These are phyloP conservation scores for Lentinula novae-zelandiae DNA, from an alignment of 1,284 basidiomycete genomes.

Conservation along the genomic window DNA sequence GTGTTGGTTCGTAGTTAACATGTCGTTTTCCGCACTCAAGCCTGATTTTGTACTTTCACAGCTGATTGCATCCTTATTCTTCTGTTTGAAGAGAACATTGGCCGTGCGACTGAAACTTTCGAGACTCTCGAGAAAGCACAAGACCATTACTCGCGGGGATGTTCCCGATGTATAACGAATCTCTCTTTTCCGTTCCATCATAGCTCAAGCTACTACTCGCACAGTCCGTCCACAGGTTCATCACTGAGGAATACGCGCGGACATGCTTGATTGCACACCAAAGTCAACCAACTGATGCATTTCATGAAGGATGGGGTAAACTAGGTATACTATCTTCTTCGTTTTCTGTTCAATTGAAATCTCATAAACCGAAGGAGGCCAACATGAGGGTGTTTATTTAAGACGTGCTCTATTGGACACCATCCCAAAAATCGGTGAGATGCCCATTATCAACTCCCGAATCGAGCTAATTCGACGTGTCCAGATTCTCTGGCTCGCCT, in stretches of 20 bases:
- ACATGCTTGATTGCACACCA: slow-evolving; percentile 75
- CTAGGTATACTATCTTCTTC: slow-evolving; percentile 51
- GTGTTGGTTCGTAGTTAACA: slow-evolving; percentile 43
- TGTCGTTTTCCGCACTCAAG: background rate
- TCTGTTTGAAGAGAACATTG: slow-evolving; percentile 65
- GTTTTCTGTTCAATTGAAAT: background rate
- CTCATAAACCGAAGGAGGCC: slow-evolving; percentile 42
- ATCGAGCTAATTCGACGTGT: slow-evolving; percentile 3
- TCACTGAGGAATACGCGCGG: slow-evolving; percentile 76
- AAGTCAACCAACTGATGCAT: slow-evolving; percentile 66
- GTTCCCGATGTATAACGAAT: slow-evolving; percentile 63
- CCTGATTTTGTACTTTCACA: slow-evolving; percentile 18
- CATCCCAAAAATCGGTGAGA: slow-evolving; percentile 57
- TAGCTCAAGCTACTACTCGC: background rate
- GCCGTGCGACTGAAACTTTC: slow-evolving; percentile 59
- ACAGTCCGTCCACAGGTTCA: slow-evolving; percentile 70
- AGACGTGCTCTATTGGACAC: slow-evolving; percentile 63
- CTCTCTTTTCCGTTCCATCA: slow-evolving; percentile 8
- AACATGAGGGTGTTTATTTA: slow-evolving; percentile 57
- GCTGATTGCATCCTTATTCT: slow-evolving; percentile 51
- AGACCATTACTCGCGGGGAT: slow-evolving; percentile 57
- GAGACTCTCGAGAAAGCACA: slow-evolving; percentile 70
- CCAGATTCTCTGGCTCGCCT: slow-evolving; percentile 61
- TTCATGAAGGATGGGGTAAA: slow-evolving; percentile 79
- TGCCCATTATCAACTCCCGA: slow-evolving; percentile 20